These are phyloP conservation scores for Paragyromitra xinjiangensis DNA, from an alignment of 495 filamentous ascomycete genomes.

Conservation along the genomic window DNA sequence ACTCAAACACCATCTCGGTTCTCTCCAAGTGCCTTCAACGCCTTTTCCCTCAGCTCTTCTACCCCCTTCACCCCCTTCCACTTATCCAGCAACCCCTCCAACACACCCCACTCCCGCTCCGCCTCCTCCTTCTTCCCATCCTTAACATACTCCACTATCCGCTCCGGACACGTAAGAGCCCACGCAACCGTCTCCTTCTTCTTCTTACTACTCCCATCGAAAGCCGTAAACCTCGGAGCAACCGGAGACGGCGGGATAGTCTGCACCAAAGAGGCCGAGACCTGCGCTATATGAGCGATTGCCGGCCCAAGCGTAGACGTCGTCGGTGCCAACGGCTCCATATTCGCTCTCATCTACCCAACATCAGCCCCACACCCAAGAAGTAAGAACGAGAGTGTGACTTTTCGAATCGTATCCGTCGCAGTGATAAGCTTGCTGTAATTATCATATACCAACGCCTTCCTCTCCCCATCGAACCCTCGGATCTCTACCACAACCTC, in stretches of 20 bases:
- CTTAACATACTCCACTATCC: conserved; percentile 63
- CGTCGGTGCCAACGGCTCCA: conserved; percentile 76
- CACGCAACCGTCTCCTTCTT: conserved; percentile 75
- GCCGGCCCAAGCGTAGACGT: conserved; percentile 77
- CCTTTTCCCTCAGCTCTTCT: conserved; percentile 68
- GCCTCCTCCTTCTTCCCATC: conserved; percentile 66
- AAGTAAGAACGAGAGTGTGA: neutral
- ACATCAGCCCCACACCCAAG: neutral
- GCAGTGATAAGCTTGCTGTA: conserved; percentile 94
- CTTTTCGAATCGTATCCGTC: conserved; percentile 88
- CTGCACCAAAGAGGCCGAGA: conserved; percentile 71
- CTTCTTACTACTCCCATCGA: conserved; percentile 59
- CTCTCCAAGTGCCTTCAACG: conserved; percentile 65
- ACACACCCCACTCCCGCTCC: conserved; percentile 68
- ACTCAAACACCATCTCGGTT: conserved; percentile 24
- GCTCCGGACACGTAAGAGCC: conserved; percentile 69
- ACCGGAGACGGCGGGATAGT: conserved; percentile 62
- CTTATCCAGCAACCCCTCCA: conserved; percentile 61
- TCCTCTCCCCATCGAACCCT: conserved; percentile 90
- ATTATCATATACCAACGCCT: conserved; percentile 97
- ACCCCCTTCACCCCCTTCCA: conserved; percentile 71
- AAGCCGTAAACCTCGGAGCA: conserved; percentile 57
- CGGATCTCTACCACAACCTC: conserved; percentile 72
- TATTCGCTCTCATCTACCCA: conserved; percentile 71
- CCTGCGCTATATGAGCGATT: conserved; percentile 82